Conservation (phyloP, 78 protist genomes). For the Dictyostelium firmibasis region DNA sequence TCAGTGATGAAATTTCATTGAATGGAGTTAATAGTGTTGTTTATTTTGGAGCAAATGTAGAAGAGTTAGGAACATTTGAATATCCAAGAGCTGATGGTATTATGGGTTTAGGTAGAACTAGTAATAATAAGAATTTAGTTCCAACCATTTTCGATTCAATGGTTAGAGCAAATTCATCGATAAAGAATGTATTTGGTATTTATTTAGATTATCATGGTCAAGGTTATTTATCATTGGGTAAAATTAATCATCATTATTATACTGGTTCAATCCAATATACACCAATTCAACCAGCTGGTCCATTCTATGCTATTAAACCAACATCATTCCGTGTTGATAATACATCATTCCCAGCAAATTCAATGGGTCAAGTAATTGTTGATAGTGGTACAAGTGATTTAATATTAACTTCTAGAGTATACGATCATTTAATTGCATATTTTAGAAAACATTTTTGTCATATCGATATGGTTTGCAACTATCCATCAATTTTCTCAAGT, state of each 20-base stretch:
- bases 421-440: neutral
- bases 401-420: conserved; percentile 9
- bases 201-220: conserved; percentile 56
- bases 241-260: conserved; percentile 17
- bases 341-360: neutral
- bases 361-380: conserved; percentile 46
- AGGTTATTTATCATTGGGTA: conserved; percentile 43
- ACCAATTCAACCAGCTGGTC: conserved; percentile 7
- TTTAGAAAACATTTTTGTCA: conserved; percentile 34
- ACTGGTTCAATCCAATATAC: conserved; percentile 49
- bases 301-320: conserved; percentile 32
- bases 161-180: conserved; percentile 1
- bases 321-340: conserved; percentile 8
- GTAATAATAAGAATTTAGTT: conserved; percentile 9
- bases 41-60: conserved; percentile 54
- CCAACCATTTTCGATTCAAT: conserved; percentile 67
- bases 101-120: conserved; percentile 63
- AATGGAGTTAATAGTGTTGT: conserved; percentile 13
- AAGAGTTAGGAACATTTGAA: conserved; percentile 49
- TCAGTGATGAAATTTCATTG: conserved; percentile 21
- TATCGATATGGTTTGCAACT: conserved; percentile 29
- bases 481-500: neutral
- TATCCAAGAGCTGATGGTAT: conserved; percentile 82
- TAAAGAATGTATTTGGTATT: conserved; percentile 51
- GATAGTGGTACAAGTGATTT: conserved; percentile 66